These are phyloP conservation scores for Geotrichum cucujoidarum DNA, from an alignment of 1,139 yeast species.

Conservation along the genomic window DNA sequence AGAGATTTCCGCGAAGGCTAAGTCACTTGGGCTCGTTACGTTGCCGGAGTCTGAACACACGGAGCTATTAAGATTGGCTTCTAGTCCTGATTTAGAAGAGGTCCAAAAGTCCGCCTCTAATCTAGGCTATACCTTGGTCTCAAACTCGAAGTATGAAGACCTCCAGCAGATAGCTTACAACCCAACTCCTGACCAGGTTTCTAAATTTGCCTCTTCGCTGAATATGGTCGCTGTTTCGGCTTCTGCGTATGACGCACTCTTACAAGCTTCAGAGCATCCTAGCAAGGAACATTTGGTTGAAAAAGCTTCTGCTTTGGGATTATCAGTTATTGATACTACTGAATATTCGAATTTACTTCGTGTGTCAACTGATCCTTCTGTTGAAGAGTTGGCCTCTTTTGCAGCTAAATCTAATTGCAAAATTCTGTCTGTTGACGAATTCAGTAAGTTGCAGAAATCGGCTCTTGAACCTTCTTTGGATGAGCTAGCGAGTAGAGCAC, in stretches of 20 bases:
- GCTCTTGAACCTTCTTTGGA: conserved; percentile 9
- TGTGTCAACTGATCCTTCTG: conserved; percentile 16
- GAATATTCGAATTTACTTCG: conserved; percentile 10
- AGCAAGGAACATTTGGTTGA: conserved; percentile 41
- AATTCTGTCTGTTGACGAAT: conserved; percentile 29
- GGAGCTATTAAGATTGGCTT: conserved; percentile 26
- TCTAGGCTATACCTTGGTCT: conserved; percentile 25
- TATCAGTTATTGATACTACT: conserved; percentile 14
- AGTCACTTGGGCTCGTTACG: conserved; percentile 28
- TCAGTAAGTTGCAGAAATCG: neutral
- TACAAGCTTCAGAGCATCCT: conserved; percentile 22
- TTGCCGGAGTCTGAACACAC: conserved; percentile 28
- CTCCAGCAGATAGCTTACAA: conserved; percentile 15
- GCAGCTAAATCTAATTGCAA: conserved; percentile 32
- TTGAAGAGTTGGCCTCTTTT: conserved; percentile 30
- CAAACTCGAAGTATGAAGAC: conserved; percentile 35
- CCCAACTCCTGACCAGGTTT: conserved; percentile 18
- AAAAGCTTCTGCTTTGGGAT: conserved; percentile 42
- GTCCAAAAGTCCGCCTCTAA: conserved; percentile 10
- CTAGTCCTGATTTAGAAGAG: conserved; percentile 24
- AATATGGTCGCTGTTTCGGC: conserved; percentile 8
- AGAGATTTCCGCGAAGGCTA: conserved; percentile 26
- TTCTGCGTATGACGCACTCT: conserved; percentile 14
- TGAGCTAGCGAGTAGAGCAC: conserved; percentile 37
- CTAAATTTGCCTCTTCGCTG: conserved; percentile 11